Evolutionary conservation across 345 rosid genomes (phyloP).

Genomic region (Rhodamnia argentea): DNA sequence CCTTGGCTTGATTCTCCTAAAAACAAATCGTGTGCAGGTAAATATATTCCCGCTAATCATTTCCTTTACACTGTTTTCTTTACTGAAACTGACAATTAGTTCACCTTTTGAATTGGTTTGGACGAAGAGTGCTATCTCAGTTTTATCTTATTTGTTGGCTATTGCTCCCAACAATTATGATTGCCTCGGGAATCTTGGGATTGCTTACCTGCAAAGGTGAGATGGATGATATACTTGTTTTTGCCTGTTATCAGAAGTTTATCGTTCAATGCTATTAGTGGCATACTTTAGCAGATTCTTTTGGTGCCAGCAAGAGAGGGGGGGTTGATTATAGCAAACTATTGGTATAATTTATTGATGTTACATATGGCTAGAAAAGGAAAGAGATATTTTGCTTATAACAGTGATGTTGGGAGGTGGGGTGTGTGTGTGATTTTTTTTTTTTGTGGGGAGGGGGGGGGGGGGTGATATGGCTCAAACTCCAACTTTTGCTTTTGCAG

Average conservation of each 20-base stretch:
- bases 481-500: neutral
- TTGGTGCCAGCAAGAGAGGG: neutral
- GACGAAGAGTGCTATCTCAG: conserved; percentile 60
- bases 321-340: neutral
- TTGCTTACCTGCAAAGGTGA: conserved; percentile 85
- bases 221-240: neutral
- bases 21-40: conserved; percentile 84
- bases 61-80: conserved; percentile 1
- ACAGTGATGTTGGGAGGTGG: neutral
- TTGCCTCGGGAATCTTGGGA: conserved; percentile 90
- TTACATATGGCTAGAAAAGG: neutral
- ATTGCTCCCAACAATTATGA: conserved; percentile 63
- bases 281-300: neutral
- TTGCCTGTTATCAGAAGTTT: neutral
- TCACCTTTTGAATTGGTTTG: conserved; percentile 1
- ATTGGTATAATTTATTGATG: neutral
- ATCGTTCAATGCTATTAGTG: neutral
- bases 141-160: conserved; percentile 59
- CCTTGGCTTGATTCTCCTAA: conserved; percentile 75
- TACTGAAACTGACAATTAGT: conserved; percentile 3
- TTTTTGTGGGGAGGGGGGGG: neutral
- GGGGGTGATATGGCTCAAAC: neutral
- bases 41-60: neutral
- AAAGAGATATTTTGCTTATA: neutral
- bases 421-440: too few species aligned